phyloP scores from a whole-genome alignment of 345 rosid genomes.

The Populus alba region DNA sequence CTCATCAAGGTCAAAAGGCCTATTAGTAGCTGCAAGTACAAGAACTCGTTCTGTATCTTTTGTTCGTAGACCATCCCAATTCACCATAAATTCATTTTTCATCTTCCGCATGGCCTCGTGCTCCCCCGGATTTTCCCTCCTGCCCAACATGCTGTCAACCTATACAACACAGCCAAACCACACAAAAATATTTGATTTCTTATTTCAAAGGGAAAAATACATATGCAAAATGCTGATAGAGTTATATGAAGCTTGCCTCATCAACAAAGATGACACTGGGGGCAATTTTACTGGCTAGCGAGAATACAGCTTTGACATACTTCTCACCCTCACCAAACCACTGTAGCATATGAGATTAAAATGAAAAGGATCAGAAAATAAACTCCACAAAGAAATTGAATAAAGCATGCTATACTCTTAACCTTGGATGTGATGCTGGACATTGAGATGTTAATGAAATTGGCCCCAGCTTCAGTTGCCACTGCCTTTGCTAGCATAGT shows the following conservation, averaged over 20 bases:
- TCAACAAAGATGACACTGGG: conserved; percentile 92
- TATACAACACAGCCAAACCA: conserved; percentile 22
- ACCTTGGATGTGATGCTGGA: conserved; percentile 94
- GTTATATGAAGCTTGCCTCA: conserved; percentile 49
- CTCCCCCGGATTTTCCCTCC: conserved; percentile 79
- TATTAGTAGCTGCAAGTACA: conserved; percentile 92
- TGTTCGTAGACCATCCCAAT: conserved; percentile 87
- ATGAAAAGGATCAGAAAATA: conserved; percentile 6
- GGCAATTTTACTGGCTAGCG: conserved; percentile 83
- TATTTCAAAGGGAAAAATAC: neutral
- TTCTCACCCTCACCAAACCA: conserved; percentile 98
- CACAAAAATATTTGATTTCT: neutral
- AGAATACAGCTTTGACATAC: conserved; percentile 86
- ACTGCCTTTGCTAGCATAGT: conserved; percentile 97
- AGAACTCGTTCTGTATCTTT: conserved; percentile 83
- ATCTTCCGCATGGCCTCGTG: conserved; percentile 90
- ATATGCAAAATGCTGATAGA: neutral
- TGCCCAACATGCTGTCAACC: conserved; percentile 99
- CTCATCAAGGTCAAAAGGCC: conserved; percentile 97
- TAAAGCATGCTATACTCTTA: conserved; percentile 1
- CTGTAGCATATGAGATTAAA: conserved; percentile 40
- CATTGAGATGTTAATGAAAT: conserved; percentile 84
- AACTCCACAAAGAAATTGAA: conserved; percentile 6
- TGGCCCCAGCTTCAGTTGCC: conserved; percentile 98
- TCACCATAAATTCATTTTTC: conserved; percentile 94